These are phyloP conservation scores for Salix brachista DNA, from an alignment of 345 rosid genomes.

Conservation along the genomic window DNA sequence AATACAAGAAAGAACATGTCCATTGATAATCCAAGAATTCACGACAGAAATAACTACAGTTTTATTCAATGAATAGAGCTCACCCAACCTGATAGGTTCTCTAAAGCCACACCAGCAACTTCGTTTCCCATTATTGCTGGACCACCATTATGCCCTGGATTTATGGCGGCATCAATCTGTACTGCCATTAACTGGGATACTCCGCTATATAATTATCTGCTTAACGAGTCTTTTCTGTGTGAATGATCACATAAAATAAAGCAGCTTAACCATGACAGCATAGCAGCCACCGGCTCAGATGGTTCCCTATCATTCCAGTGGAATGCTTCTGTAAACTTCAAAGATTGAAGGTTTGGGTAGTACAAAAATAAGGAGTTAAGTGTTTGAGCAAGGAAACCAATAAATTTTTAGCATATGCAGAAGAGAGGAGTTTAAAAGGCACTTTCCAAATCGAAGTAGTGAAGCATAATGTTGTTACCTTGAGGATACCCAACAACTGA, in stretches of 20 bases:
- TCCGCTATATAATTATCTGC: too few species aligned
- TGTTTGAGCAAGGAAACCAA: too few species aligned
- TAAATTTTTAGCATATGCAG: too few species aligned
- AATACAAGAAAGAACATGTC: neutral
- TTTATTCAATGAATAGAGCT: slow-evolving; percentile 15
- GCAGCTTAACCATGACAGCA: too few species aligned
- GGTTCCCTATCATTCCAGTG: too few species aligned
- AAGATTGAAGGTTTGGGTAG: too few species aligned
- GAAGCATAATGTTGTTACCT: slow-evolving; percentile 33
- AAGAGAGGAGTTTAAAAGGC: too few species aligned
- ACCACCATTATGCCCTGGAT: slow-evolving; percentile 89
- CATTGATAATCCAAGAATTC: neutral
- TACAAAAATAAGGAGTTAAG: too few species aligned
- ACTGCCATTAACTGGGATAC: slow-evolving; percentile 86
- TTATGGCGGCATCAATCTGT: slow-evolving; percentile 93
- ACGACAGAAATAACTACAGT: neutral
- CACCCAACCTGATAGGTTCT: slow-evolving; percentile 91
- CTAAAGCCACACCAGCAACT: slow-evolving; percentile 89
- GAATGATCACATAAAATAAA: too few species aligned
- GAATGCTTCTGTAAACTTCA: too few species aligned
- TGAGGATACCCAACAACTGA: slow-evolving; percentile 93
- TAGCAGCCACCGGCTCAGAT: too few species aligned
- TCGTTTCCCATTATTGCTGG: slow-evolving; percentile 87
- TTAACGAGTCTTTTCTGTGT: too few species aligned
- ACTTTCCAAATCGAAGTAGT: neutral